Percentiles rank a stretch among this genome's conserved stretches.
These are phyloP conservation scores for Bjerkandera adusta DNA, from an alignment of 1,284 basidiomycete species.

Conservation along the genomic window DNA sequence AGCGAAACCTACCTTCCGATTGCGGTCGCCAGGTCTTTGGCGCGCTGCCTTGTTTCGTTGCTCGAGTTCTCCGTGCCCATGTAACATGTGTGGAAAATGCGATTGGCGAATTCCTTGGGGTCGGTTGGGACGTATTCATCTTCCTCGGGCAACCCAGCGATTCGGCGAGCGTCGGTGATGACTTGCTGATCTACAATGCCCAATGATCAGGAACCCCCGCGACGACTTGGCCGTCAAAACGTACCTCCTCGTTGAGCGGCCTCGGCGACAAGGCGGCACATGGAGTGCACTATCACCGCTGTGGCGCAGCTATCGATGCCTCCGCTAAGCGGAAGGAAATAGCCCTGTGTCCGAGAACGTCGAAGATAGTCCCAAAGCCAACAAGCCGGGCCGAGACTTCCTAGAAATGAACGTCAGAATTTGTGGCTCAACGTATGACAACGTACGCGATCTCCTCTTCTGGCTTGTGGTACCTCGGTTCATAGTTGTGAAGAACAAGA, in stretches of 20 bases:
- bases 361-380: slow-evolving; percentile 99
- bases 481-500: slow-evolving; percentile 38
- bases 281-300: slow-evolving; percentile 92
- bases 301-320: slow-evolving; percentile 98
- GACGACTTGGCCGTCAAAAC: slow-evolving; percentile 23
- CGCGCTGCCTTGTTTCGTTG: slow-evolving; percentile 81
- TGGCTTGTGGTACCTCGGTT: slow-evolving; percentile 81
- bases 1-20: slow-evolving; percentile 74
- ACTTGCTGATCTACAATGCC: slow-evolving; percentile 74
- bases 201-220: background rate
- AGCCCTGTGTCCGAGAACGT: slow-evolving; percentile 91
- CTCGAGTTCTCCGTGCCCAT: slow-evolving; percentile 99
- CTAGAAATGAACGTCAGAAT: background rate
- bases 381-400: slow-evolving; percentile 91
- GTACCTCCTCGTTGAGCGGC: slow-evolving; percentile 72
- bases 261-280: slow-evolving; percentile 89
- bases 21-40: slow-evolving; percentile 82
- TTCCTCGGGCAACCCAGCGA: slow-evolving; percentile 79
- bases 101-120: slow-evolving; percentile 80
- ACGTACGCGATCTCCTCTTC: slow-evolving; percentile 98
- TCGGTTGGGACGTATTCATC: slow-evolving; percentile 85
- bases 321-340: slow-evolving; percentile 96
- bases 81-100: slow-evolving; percentile 97
- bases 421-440: too few species aligned
- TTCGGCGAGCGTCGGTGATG: slow-evolving; percentile 87